phyloP scores from a whole-genome alignment of 2,329 filamentous ascomycete genomes.

The Parastagonospora avenae region DNA sequence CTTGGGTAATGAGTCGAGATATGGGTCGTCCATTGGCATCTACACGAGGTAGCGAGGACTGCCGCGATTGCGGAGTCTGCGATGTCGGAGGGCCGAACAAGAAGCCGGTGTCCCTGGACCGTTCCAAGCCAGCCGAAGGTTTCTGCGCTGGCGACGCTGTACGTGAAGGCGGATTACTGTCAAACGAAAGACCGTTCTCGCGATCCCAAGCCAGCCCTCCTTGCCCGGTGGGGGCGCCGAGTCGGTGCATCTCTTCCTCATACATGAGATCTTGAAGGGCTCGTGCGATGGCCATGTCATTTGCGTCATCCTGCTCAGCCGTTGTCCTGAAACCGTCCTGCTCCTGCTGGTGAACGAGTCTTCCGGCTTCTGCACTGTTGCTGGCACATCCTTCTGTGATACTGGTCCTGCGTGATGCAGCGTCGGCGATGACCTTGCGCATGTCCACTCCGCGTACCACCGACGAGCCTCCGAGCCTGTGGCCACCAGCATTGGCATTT shows the following conservation, averaged over 20 bases:
- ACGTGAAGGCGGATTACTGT: conserved; percentile 51
- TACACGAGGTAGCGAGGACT: conserved; percentile 8
- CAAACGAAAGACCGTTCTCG: conserved; percentile 43
- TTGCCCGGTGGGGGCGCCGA: conserved; percentile 44
- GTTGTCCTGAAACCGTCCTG: conserved; percentile 77
- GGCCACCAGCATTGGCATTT: conserved; percentile 72
- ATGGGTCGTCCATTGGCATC: conserved; percentile 35
- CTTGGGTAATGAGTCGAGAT: conserved; percentile 40
- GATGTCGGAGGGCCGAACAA: conserved; percentile 23
- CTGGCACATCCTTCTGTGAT: conserved; percentile 77
- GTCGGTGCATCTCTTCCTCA: conserved; percentile 66
- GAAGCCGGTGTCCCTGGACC: conserved; percentile 43
- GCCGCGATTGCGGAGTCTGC: conserved; percentile 11
- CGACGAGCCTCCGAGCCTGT: conserved; percentile 70
- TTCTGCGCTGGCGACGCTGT: conserved; percentile 53
- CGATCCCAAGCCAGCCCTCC: conserved; percentile 46
- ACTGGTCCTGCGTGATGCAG: conserved; percentile 68
- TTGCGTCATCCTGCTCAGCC: conserved; percentile 86
- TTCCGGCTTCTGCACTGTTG: conserved; percentile 67
- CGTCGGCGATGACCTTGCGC: conserved; percentile 72
- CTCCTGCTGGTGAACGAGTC: conserved; percentile 70
- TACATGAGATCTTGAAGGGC: conserved; percentile 86
- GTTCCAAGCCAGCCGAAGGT: conserved; percentile 21
- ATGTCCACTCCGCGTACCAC: conserved; percentile 68
- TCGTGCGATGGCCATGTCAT: conserved; percentile 83